Evolutionary conservation across 2,329 filamentous ascomycete genomes (phyloP), one percentile per base, ranked within the genome.

Genomic region (Colletotrichum sp.): DNA sequence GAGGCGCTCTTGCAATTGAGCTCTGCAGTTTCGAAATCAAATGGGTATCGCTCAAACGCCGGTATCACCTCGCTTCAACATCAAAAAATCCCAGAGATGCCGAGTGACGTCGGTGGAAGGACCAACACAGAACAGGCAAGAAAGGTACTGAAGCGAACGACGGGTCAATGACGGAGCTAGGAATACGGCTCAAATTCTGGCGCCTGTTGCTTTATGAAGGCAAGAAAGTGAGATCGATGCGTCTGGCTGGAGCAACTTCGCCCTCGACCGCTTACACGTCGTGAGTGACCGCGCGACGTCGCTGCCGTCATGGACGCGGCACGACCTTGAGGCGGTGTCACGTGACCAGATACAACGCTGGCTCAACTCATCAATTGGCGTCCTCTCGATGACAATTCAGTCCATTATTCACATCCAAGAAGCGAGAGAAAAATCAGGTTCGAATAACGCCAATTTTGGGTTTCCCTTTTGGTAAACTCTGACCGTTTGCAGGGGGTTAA

Each of bases 311-410:
- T 44, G 15, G 57, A 19, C 16, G 39, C 44, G 57, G 72, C 73
- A 71, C 72, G 72, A 72, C 34, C 12, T 52, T 57, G 57, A 49
- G 69, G 69, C 73, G 73, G 13, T 68, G 27, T 73, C 73, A 30
- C 70, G 70, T 76, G 73, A 66, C 27, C 9, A 12, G 19, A 19
- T 15, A 36, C 55, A 29, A 39, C 34, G 25, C 25, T 39, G 30
- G 16, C 12, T 62, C 44, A 12, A n/a, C 11, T 6, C 44, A n/a
- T 22, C 19, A 49, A 49, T 13, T 49, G 44, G 3, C 44, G 19
- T 49, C 44, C 16, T 9, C 22, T 22, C 0, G 6, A 22, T 22
- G 1, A 1, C 22, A 19, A 22, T 57, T 11, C 25, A 16, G 8
- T 34, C 8, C 19, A 62, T 34, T 8, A 32, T 62, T n/a, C 2